Evolutionary conservation across 2,329 filamentous ascomycete genomes (phyloP), one percentile per base, ranked within the genome.

Genomic region (Stagonosporopsis cucurbitacearum): DNA sequence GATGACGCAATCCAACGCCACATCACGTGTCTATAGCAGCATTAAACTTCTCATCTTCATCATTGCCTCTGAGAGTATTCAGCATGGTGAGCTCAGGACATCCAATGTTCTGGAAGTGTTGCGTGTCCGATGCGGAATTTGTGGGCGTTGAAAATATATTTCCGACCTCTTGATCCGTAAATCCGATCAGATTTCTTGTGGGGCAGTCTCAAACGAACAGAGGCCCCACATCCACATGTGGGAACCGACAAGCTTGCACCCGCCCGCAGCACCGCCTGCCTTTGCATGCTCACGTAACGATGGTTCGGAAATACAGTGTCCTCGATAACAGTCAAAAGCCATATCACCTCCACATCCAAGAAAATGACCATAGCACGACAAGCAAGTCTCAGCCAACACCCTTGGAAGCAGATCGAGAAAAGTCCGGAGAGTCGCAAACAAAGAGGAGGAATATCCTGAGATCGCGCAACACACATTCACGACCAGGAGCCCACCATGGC

Each of bases 311-410:
- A 49, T 44, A 45, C 32, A 35, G 2, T 28, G 25, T 37, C 9
- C 25, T 33, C 28, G 33, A 49, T n/a, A 23, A 36, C 11, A 20
- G 13, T 33, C 15, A 45, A 28, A 57, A 41, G 37, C 48, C 44
- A 48, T 49, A 49, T 48, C 13, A 49, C 47, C 47, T 56, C 53
- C 53, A 56, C 53, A 48, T 51, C 6, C 8, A 39, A 32, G 9
- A 35, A 53, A 19, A 47, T 51, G 53, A 32, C 37, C 53, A 39
- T 37, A 41, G 28, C 50, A 47, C 23, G 13, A n/a, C 25, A 43
- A 42, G 20, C 30, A 43, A 39, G 25, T 19, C 32, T 28, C 23
- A 39, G 17, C 20, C 9, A 44, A 13, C 2, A 25, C 12, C 7
- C 28, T 32, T 8, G 20, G 17, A 23, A 15, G 19, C 6, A 17